Evolutionary conservation across 75 land plant genomes (phyloP), one percentile per base, ranked within the genome.

Genomic region (Sequoiadendron giganteum): DNA sequence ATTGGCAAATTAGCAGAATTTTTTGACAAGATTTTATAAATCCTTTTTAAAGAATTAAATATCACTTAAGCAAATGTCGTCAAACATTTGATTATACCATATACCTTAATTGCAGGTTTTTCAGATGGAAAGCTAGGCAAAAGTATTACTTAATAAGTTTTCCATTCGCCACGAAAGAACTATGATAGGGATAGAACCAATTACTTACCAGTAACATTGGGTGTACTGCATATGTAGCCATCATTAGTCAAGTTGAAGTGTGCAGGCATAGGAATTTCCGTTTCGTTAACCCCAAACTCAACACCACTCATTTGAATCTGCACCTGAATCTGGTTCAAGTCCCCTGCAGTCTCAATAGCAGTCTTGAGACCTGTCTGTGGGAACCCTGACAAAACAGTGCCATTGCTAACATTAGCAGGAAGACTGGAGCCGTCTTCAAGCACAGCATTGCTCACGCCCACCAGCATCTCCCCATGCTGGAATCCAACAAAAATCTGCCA

Each of bases 341-440:
- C 99, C 3, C 93, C 94, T 1, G 99, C 99, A 15, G 99, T 98
- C 0, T 97, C 97, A 42, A 98, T 94, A 18, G 99, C 87, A 7
- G 92, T 97, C 87, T 89, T 85, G 79, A 98, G 88, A 89, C 91
- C 90, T 4, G 92, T 34, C 85, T 90, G 84, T 0, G 98, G 95
- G 85, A 84, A 91, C 8, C 95, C 96, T 0, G 93, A 65, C 1
- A 97, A 45, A 40, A 65, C 40, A 1, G 95, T 93, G 65, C 97
- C 97, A 52, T 91, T 91, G 65, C 91, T 91, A 25, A 93, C 98
- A 25, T 61, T 32, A 43, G 91, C 94, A 6, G 99, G 99, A 14
- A 94, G 80, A 61, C 88, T 89, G 10, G 81, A 84, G 1, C 95
- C 96, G 52, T 93, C 93, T 7, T 86, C 86, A 21, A 95, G 25